Evolutionary conservation across 208 protist genomes (phyloP), one percentile per base, ranked within the genome.

Genomic region (Acanthamoeba lenticulata): DNA sequence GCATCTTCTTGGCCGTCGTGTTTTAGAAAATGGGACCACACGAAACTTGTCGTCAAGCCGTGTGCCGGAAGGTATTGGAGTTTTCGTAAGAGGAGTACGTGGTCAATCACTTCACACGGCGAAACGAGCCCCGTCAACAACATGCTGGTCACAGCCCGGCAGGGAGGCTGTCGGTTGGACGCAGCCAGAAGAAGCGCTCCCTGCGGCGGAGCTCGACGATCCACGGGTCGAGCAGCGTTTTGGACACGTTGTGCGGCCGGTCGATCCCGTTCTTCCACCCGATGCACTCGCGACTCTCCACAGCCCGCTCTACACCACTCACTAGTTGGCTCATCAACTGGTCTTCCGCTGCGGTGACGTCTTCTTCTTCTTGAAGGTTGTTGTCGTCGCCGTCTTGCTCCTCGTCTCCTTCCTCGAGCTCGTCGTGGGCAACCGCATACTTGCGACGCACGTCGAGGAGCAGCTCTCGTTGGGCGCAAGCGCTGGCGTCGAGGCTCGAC

Each of bases 171-270:
- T n/a, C n/a, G n/a, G n/a, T n/a, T n/a, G n/a, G n/a, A n/a, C n/a
- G n/a, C n/a, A 60, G 52, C 72, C 72, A 83, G 21, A 83, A 83
- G 72, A 83, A 83, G 72, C 72, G 72, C 72, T 69, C 85, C 40
- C 19, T 91, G 27, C 85, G 29, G 29, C 85, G 29, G 13, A 91
- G 60, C 1, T 27, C 85, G n/a, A 91, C 85, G 42, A 91, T 38
- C 85, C 85, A 91, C 29, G 2, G 38, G 40, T 91, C 85, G 55
- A 91, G 42, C 44, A 91, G 36, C 24, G 45, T 91, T 19, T 29
- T 27, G 40, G 72, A 38, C 42, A 83, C 72, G 72, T 83, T 83
- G 72, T 83, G 49, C 21, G 72, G 72, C 42, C 72, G 72, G 5
- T 83, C 72, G 72, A 38, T 29, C 29, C 72, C 72, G 40, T 49